Percentiles rank a stretch among this genome's conserved stretches.
Conservation (phyloP, 495 filamentous ascomycete species). For the Aspergillus egyptiacus region DNA sequence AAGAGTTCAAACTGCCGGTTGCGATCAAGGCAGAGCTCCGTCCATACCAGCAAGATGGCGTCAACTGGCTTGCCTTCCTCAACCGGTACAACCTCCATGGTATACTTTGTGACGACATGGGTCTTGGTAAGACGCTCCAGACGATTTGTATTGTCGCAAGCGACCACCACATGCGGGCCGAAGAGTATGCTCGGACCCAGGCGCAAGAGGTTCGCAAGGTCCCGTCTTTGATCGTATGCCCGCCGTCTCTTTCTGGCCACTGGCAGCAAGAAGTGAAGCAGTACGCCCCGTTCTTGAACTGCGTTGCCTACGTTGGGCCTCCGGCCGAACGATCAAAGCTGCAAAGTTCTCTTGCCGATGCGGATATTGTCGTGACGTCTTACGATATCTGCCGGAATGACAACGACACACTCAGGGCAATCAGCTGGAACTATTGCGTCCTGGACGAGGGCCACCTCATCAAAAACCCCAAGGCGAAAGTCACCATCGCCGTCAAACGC, state of each 20-base stretch:
- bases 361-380: constrained; percentile 92
- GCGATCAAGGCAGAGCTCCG: constrained; percentile 93
- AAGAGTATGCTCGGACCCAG: constrained; percentile 77
- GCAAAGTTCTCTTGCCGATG: constrained; percentile 58
- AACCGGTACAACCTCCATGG: constrained; percentile 97
- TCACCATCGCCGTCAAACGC: constrained; percentile 82
- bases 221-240: constrained; percentile 91
- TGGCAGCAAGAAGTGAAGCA: constrained; percentile 97
- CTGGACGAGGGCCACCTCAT: constrained; percentile 97
- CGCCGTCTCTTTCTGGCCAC: constrained; percentile 94
- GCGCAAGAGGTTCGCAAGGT: constrained; percentile 69
- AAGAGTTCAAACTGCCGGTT: constrained; percentile 87
- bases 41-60: constrained; percentile 96
- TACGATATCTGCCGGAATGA: constrained; percentile 98
- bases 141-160: constrained; percentile 96
- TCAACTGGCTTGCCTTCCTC: constrained; percentile 97
- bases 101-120: constrained; percentile 99
- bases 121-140: constrained; percentile 94
- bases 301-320: constrained; percentile 83
- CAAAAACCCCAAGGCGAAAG: constrained; percentile 95
- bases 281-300: constrained; percentile 88
- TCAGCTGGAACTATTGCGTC: constrained; percentile 95
- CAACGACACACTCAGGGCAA: constrained; percentile 69
- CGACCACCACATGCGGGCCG: constrained; percentile 88
- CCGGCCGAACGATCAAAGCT: constrained; percentile 69